Percentiles rank a stretch among this genome's conserved stretches.
Evolutionary conservation across 2,329 filamentous ascomycete genomes (phyloP).

Genomic region (Graphilbum ipis-grandicollis): DNA sequence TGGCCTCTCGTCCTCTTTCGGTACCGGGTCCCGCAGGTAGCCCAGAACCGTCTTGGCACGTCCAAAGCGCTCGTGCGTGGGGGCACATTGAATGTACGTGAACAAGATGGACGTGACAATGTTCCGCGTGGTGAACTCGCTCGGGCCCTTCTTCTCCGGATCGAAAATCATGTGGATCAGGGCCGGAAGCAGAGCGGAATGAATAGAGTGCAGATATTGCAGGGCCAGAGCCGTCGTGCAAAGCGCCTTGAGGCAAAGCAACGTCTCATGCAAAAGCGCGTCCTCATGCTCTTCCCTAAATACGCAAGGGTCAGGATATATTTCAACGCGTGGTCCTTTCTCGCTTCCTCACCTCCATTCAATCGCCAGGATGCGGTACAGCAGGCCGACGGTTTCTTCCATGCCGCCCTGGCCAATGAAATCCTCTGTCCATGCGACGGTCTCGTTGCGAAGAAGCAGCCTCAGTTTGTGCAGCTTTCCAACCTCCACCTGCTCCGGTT

Average conservation of each 20-base stretch:
- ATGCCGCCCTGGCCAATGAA: slow-evolving; percentile 85
- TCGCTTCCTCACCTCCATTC: slow-evolving; percentile 64
- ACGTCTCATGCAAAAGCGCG: slow-evolving; percentile 73
- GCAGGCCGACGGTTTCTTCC: slow-evolving; percentile 70
- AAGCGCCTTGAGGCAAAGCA: slow-evolving; percentile 84
- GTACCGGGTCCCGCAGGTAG: slow-evolving; percentile 66
- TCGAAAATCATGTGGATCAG: slow-evolving; percentile 83
- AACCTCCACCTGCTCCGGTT: slow-evolving; percentile 76
- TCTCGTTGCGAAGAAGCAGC: slow-evolving; percentile 80
- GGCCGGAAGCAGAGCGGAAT: slow-evolving; percentile 67
- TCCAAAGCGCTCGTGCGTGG: slow-evolving; percentile 40
- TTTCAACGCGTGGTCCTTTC: slow-evolving; percentile 4
- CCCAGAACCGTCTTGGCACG: slow-evolving; percentile 58
- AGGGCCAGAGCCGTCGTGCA: slow-evolving; percentile 82
- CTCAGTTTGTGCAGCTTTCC: slow-evolving; percentile 88
- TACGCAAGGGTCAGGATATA: background rate
- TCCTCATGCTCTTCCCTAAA: slow-evolving; percentile 94
- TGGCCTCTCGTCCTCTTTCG: slow-evolving; percentile 57
- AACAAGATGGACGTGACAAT: slow-evolving; percentile 83
- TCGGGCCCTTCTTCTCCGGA: slow-evolving; percentile 94
- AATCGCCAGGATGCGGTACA: slow-evolving; percentile 85
- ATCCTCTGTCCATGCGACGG: slow-evolving; percentile 83
- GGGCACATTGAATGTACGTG: slow-evolving; percentile 61
- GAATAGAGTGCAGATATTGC: slow-evolving; percentile 63
- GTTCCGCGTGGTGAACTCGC: slow-evolving; percentile 84